A percentile compares a stretch with the other conserved stretches of the same genome.
Conservation (phyloP, 2,329 filamentous ascomycete species). For the Cladophialophora chaetospira region DNA sequence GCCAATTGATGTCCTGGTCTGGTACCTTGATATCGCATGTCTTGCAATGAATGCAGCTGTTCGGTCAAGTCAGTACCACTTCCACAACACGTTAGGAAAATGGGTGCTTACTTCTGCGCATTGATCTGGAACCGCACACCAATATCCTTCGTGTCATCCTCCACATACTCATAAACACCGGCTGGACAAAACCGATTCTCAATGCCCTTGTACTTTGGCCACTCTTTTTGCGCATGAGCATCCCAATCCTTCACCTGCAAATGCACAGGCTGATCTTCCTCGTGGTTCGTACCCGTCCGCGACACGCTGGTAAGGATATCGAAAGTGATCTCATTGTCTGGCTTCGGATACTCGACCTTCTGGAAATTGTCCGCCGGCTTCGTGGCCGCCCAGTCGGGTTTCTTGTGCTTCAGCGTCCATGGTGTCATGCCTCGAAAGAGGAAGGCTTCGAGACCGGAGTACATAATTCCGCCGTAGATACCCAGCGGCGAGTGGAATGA, state of each 20-base stretch:
- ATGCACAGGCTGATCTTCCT: conserved; percentile 97
- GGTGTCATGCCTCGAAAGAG: conserved; percentile 80
- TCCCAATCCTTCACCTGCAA: conserved; percentile 96
- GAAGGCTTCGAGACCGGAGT: conserved; percentile 91
- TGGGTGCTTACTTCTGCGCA: conserved; percentile 78
- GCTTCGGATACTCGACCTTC: conserved; percentile 96
- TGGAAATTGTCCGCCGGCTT: conserved; percentile 74
- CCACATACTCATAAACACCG: conserved; percentile 96
- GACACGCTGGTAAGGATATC: conserved; percentile 95
- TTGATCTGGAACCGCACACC: conserved; percentile 98
- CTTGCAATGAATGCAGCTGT: conserved; percentile 97
- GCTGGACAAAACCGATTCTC: conserved; percentile 98
- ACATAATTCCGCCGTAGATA: conserved; percentile 84
- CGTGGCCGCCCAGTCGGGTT: conserved; percentile 75
- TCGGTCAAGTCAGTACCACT: neutral
- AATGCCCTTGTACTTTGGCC: conserved; percentile 83
- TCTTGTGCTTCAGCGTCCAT: conserved; percentile 88
- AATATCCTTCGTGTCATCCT: conserved; percentile 81
- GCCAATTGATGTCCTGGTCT: conserved; percentile 95
- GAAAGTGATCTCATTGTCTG: conserved; percentile 91
- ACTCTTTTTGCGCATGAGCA: conserved; percentile 78
- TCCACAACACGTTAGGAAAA: neutral
- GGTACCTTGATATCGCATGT: conserved; percentile 99
- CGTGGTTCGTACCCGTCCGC: conserved; percentile 94
- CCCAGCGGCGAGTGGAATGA: conserved; percentile 88